Evolutionary conservation across 2,329 filamentous ascomycete species (phyloP), one percentile per base, ranked within the genome.

Genomic region (Paraphoma sp.): DNA sequence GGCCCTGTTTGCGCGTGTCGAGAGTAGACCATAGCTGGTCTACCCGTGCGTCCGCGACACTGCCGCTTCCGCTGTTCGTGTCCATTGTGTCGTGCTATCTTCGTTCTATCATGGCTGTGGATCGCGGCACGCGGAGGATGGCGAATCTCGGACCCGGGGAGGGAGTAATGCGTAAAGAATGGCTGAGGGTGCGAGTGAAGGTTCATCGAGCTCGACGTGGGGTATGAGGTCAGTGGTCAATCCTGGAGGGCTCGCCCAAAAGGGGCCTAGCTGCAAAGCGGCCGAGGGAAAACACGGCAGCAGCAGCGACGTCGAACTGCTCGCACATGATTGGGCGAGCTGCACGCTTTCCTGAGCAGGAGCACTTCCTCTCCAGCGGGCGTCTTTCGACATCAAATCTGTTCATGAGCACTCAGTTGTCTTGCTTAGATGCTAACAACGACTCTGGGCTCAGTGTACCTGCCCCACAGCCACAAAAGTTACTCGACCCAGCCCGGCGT

Each of bases 21-120:
- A 99, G 85, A 70, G 86, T 88, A 73, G 81, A 82, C 93, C 94
- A 98, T 71, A 98, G 86, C 76, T 88, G 84, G 79, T 92, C 89
- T 69, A 97, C 86, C 71, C 93, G 87, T 77, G 87, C 85, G 80
- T 96, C 91, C 74, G 90, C 87, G 80, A 91, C 86, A 78, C 89
- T 89, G 77, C 90, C 86, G 78, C 89, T 89, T 77, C 90, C 86
- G 70, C 89, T 88, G 81, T 95, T 91, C 76, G 82, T 84, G 81
- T 92, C 83, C 84, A 91, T 90, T 79, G 83, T 86, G 59, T 53
- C 54, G 45, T 57, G 67, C 61, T 77, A 77, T 76, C 73, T 72
- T 65, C 63, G 69, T 65, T 75, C 67, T 74, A 70, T 71, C 75
- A 76, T 76, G 74, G 68, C 71, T 75, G 68, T 66, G 57, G 59